A percentile compares a stretch with the other conserved stretches of the same genome.
These are phyloP conservation scores for Martiniozyma asiatica DNA, from an alignment of 1,139 yeast species.

Conservation along the genomic window DNA sequence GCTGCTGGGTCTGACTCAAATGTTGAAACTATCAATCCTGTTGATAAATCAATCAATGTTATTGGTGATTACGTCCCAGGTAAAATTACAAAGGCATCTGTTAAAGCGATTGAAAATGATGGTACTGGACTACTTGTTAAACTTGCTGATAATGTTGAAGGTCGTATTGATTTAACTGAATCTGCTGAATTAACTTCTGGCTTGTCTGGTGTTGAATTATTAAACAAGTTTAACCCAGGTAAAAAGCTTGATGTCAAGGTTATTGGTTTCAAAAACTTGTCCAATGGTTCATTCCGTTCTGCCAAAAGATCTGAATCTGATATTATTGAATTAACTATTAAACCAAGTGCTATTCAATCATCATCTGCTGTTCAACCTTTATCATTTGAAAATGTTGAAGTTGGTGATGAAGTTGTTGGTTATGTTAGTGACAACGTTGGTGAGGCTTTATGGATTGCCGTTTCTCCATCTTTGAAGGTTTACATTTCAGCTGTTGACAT, in stretches of 20 bases:
- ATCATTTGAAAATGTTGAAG: constrained; percentile 28
- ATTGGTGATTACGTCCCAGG: constrained; percentile 51
- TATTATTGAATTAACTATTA: constrained; percentile 56
- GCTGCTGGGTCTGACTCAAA: constrained; percentile 14
- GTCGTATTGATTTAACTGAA: constrained; percentile 70
- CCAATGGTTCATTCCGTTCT: constrained; percentile 59
- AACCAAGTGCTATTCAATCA: constrained; percentile 28
- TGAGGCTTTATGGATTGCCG: constrained; percentile 51
- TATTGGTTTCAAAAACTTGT: constrained; percentile 68
- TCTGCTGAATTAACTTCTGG: constrained; percentile 36
- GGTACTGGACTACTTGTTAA: constrained; percentile 66
- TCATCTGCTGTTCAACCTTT: constrained; percentile 22
- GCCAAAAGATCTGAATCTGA: constrained; percentile 49
- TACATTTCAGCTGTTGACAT: constrained; percentile 57
- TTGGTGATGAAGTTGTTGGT: constrained; percentile 34
- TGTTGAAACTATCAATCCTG: constrained; percentile 38
- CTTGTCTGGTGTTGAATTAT: constrained; percentile 41
- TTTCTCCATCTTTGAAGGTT: constrained; percentile 61
- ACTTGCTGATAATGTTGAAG: constrained; percentile 69
- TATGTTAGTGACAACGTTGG: constrained; percentile 41
- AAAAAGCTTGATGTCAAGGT: constrained; percentile 51
- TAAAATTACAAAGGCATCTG: constrained; percentile 42
- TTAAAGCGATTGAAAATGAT: constrained; percentile 42
- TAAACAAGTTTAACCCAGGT: constrained; percentile 45
- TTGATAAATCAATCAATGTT: constrained; percentile 38